phyloP scores from a whole-genome alignment of 345 rosid genomes.

The Schrenkiella parvula region DNA sequence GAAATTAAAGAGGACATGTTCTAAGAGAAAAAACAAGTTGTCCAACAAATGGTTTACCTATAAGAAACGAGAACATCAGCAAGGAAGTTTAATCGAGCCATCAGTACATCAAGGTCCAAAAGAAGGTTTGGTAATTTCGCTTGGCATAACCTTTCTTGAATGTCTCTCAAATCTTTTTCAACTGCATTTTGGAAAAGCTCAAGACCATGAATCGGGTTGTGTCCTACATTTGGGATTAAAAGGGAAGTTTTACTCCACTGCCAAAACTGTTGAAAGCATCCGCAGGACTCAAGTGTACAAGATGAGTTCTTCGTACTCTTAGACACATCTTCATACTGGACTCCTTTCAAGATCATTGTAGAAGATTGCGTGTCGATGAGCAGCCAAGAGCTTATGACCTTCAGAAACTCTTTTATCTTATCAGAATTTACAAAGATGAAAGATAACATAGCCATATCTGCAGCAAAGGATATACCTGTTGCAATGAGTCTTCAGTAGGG shows the following conservation, averaged over 20 bases:
- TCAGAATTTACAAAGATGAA: slow-evolving; percentile 15
- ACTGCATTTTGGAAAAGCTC: slow-evolving; percentile 55
- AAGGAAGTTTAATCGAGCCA: slow-evolving; percentile 57
- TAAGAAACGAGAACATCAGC: slow-evolving; percentile 62
- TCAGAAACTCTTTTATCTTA: slow-evolving; percentile 21
- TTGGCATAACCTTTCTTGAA: slow-evolving; percentile 42
- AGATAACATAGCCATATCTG: not conserved
- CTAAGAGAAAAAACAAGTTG: not conserved
- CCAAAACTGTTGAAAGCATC: slow-evolving; percentile 34
- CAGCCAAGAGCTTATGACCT: slow-evolving; percentile 68
- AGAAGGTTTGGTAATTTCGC: slow-evolving; percentile 32
- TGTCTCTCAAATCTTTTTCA: slow-evolving; percentile 53
- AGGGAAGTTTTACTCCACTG: slow-evolving; percentile 25
- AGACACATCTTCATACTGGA: slow-evolving; percentile 22
- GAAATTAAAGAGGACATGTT: not conserved
- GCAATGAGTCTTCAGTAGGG: slow-evolving; percentile 64
- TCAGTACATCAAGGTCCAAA: slow-evolving; percentile 32
- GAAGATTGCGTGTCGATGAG: slow-evolving; percentile 30
- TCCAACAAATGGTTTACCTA: too few relatives aligned
- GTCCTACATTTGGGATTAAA: slow-evolving; percentile 24
- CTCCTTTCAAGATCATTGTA: slow-evolving; percentile 20
- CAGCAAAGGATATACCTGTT: slow-evolving; percentile 42
- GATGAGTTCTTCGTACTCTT: slow-evolving; percentile 21
- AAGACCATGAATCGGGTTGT: slow-evolving; percentile 39
- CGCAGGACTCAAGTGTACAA: slow-evolving; percentile 18